Evolutionary conservation across 306 rosid genomes (phyloP).

Genomic region (Cucurbita ficifolia): DNA sequence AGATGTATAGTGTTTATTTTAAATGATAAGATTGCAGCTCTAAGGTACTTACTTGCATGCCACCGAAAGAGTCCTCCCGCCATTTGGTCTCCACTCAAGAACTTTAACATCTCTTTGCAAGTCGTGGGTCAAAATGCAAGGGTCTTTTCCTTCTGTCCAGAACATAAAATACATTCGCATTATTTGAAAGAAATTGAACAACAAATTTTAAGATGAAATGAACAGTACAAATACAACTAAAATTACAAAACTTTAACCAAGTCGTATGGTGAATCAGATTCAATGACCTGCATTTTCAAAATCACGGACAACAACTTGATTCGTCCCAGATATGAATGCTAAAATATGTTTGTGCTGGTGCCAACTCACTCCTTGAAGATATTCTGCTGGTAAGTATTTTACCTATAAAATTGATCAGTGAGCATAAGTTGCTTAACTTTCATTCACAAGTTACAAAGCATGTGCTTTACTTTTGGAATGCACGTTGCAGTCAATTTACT

Average conservation of each 20-base stretch:
- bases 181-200: background rate
- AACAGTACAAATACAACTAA: background rate
- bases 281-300: conserved; percentile 59
- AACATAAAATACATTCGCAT: conserved; percentile 9
- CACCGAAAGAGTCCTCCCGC: conserved; percentile 61
- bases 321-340: conserved; percentile 53
- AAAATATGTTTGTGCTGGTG: conserved; percentile 76
- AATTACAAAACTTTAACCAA: background rate
- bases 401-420: conserved; percentile 29
- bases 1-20: background rate
- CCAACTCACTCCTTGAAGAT: conserved; percentile 85
- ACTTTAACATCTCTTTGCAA: conserved; percentile 56
- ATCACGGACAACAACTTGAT: conserved; percentile 60
- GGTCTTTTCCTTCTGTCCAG: conserved; percentile 68
- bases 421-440: background rate
- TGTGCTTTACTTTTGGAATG: background rate
- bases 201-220: background rate
- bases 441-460: background rate
- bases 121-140: conserved; percentile 53
- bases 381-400: conserved; percentile 63
- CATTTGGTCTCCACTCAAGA: conserved; percentile 90
- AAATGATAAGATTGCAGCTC: conserved; percentile 6
- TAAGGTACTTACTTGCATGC: conserved; percentile 76
- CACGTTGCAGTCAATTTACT: background rate
- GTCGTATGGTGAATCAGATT: background rate